Evolutionary conservation across 139 green algal genomes (phyloP).

Genomic region (Chlorella vulgaris): DNA sequence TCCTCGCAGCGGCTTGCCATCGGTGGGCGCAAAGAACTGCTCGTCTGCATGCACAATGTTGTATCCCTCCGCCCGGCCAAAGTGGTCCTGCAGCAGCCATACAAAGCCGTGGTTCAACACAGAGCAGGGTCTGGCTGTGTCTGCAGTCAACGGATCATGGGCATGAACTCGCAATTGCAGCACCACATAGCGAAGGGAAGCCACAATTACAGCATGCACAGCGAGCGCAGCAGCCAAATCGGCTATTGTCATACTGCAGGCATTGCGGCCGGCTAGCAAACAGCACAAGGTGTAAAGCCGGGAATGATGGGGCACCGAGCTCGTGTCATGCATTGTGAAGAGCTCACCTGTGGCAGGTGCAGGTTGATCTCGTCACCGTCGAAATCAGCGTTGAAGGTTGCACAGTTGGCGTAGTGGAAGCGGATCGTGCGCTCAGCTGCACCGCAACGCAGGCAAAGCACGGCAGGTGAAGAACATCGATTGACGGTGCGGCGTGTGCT

Average conservation of each 20-base stretch:
- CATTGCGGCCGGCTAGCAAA: too few species aligned
- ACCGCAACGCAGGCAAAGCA: neutral
- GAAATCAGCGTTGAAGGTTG: slow-evolving; percentile 98
- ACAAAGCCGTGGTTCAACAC: neutral
- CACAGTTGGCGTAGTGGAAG: slow-evolving; percentile 99
- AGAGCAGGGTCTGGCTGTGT: neutral
- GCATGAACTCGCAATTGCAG: too few species aligned
- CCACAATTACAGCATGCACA: too few species aligned
- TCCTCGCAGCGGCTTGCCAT: slow-evolving; percentile 92
- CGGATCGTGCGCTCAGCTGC: slow-evolving; percentile 91
- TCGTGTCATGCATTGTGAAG: neutral
- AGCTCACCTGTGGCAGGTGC: slow-evolving; percentile 88
- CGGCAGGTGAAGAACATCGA: neutral
- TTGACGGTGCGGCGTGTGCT: too few species aligned
- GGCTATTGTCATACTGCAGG: too few species aligned
- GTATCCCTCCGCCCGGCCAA: slow-evolving; percentile 92
- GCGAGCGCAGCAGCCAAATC: too few species aligned
- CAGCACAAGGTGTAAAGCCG: too few species aligned
- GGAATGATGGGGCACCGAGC: too few species aligned
- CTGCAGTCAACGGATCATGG: neutral
- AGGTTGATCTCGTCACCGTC: slow-evolving; percentile 99
- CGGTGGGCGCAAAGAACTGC: slow-evolving; percentile 96
- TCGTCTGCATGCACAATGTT: slow-evolving; percentile 92
- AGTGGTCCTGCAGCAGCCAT: slow-evolving; percentile 71
- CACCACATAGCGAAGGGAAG: too few species aligned